Percentiles rank a stretch among this genome's conserved stretches.
phyloP scores from a whole-genome alignment of 805 yeast species.

The Cyberlindnera subsufficiens region DNA sequence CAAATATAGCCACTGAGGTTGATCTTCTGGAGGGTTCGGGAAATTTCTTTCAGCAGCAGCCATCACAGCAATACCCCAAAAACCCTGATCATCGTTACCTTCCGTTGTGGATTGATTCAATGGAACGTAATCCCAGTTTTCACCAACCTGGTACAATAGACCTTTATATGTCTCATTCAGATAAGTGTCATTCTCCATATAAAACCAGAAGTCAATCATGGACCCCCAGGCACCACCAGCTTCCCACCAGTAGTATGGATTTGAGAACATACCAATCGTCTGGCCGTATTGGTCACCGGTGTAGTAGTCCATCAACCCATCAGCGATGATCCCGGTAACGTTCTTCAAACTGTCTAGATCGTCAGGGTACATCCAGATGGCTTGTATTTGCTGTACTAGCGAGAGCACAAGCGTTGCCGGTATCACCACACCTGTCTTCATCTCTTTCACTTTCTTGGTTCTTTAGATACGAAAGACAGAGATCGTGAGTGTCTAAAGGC shows the following conservation, averaged over 20 bases:
- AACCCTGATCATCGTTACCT: conserved; percentile 92
- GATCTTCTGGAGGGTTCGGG: conserved; percentile 53
- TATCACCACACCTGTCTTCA: not conserved
- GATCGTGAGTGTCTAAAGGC: not conserved
- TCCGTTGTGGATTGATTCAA: conserved; percentile 76
- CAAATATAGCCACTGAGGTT: conserved; percentile 69
- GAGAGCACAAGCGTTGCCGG: not conserved
- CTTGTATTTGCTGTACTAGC: conserved; percentile 2
- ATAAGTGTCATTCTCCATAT: conserved; percentile 62
- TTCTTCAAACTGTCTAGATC: conserved; percentile 27
- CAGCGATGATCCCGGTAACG: conserved; percentile 51
- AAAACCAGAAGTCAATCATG: conserved; percentile 61
- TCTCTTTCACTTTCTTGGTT: too few species aligned
- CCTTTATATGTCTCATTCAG: conserved; percentile 50
- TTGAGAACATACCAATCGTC: conserved; percentile 62
- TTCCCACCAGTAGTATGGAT: conserved; percentile 89
- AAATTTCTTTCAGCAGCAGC: conserved; percentile 81
- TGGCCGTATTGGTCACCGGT: conserved; percentile 58
- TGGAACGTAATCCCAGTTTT: conserved; percentile 66
- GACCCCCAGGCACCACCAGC: conserved; percentile 70
- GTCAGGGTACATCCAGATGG: conserved; percentile 25
- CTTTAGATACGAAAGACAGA: not conserved
- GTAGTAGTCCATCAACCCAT: conserved; percentile 73
- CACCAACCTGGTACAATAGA: conserved; percentile 59
- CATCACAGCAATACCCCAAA: conserved; percentile 87